Conservation (phyloP, 495 filamentous ascomycete species). For the Neurospora discreta region DNA sequence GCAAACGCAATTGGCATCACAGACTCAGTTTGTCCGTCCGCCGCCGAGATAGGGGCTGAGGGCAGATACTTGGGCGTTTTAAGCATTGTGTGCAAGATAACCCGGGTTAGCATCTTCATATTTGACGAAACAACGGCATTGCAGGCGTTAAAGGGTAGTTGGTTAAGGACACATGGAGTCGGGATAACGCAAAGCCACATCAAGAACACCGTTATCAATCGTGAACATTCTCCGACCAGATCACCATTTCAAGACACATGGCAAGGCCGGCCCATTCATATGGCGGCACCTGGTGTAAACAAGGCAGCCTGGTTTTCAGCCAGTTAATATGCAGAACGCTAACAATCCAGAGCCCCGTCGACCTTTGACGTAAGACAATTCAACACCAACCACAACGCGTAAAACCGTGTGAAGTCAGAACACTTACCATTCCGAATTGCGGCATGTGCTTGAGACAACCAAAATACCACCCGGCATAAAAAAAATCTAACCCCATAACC, state of each 20-base stretch:
- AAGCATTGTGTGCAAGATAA: not conserved
- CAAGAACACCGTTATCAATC: no score
- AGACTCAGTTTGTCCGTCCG: not conserved
- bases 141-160: not conserved
- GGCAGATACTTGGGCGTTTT: not conserved
- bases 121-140: not conserved
- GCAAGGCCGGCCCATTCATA: not conserved
- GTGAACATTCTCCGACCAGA: no score
- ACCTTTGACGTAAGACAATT: not conserved
- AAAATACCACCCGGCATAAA: not conserved
- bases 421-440: not conserved
- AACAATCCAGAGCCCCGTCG: slow-evolving; percentile 2
- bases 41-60: not conserved
- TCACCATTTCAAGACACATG: not conserved
- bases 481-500: not conserved
- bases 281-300: not conserved
- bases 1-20: not conserved
- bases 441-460: no score
- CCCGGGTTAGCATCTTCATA: not conserved
- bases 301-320: not conserved
- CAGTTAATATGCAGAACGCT: slow-evolving; percentile 2
- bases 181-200: no score
- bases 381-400: not conserved
- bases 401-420: not conserved
- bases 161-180: no score